A percentile compares a stretch with the other conserved stretches of the same genome.
phyloP scores from a whole-genome alignment of 805 yeast genomes.

The Teunomyces cretensis region DNA sequence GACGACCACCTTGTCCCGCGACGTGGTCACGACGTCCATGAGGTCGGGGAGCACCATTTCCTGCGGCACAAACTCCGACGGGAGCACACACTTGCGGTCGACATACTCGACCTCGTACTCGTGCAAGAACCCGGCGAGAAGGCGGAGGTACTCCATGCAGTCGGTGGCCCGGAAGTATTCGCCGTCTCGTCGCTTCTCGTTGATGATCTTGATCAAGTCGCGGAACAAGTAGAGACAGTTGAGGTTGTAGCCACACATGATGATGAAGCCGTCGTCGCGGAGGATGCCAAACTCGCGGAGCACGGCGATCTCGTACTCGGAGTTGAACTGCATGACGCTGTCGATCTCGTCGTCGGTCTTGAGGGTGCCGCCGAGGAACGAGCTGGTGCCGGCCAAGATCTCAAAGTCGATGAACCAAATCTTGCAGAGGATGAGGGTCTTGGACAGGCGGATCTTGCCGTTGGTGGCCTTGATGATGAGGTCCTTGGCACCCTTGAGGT shows the following conservation, averaged over 20 bases:
- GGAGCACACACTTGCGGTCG: constrained; percentile 24
- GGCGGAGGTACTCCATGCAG: constrained; percentile 21
- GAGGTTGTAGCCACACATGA: constrained; percentile 50
- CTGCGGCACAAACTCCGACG: constrained; percentile 21
- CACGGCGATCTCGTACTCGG: constrained; percentile 29
- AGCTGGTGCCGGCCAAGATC: constrained; percentile 53
- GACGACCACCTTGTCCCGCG: constrained; percentile 17
- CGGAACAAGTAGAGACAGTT: constrained; percentile 34
- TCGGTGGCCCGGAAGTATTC: constrained; percentile 15
- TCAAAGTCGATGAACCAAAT: constrained; percentile 60
- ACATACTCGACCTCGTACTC: constrained; percentile 29
- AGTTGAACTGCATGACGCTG: constrained; percentile 25
- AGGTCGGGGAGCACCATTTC: constrained; percentile 22
- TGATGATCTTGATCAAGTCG: constrained; percentile 40
- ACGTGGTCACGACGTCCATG: constrained; percentile 10
- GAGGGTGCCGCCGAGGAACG: constrained; percentile 56
- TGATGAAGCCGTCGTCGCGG: constrained; percentile 47
- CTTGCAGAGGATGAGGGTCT: constrained; percentile 51
- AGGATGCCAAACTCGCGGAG: constrained; percentile 43
- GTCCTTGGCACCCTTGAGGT: constrained; percentile 63
- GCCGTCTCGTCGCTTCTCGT: constrained; percentile 19
- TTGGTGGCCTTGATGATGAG: constrained; percentile 52
- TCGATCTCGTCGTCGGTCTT: constrained; percentile 48
- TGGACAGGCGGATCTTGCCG: constrained; percentile 28
- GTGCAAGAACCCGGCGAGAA: constrained; percentile 30